Percentiles rank a stretch among this genome's conserved stretches.
Conservation (phyloP, 2,329 filamentous ascomycete genomes). For the Botrytis byssoidea region DNA sequence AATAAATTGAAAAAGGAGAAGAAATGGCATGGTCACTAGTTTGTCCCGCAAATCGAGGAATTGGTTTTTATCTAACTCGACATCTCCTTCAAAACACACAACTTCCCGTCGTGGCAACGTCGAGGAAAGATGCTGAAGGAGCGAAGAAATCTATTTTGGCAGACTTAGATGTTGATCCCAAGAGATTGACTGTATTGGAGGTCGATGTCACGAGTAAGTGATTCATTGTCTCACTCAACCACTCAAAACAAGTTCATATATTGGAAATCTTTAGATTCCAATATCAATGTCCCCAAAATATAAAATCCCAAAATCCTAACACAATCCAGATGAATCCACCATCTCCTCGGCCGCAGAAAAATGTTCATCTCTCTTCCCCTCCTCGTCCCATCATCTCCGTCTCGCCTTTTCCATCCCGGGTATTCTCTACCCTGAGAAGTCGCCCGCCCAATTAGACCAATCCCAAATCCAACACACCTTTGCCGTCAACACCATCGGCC, state of each 20-base stretch:
- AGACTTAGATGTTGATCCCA: slow-evolving; percentile 45
- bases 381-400: slow-evolving; percentile 57
- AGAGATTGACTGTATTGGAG: slow-evolving; percentile 51
- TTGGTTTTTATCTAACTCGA: slow-evolving; percentile 60
- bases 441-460: slow-evolving; percentile 62
- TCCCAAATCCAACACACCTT: slow-evolving; percentile 65
- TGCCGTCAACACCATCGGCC: slow-evolving; percentile 70
- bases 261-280: background rate
- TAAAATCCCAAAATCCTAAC: background rate
- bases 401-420: slow-evolving; percentile 70
- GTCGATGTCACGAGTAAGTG: slow-evolving; percentile 56
- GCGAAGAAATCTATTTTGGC: slow-evolving; percentile 50
- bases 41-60: slow-evolving; percentile 60
- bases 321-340: slow-evolving; percentile 54
- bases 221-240: background rate
- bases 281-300: background rate
- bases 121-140: slow-evolving; percentile 51
- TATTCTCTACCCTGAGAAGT: slow-evolving; percentile 70
- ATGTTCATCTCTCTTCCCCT: slow-evolving; percentile 54
- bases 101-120: slow-evolving; percentile 59
- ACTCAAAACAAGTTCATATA: background rate
- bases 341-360: slow-evolving; percentile 55
- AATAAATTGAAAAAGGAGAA: background rate
- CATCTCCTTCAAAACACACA: slow-evolving; percentile 56
- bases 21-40: slow-evolving; percentile 44